Evolutionary conservation across 208 protist species (phyloP).

Genomic region (Angomonas ambiguus): DNA sequence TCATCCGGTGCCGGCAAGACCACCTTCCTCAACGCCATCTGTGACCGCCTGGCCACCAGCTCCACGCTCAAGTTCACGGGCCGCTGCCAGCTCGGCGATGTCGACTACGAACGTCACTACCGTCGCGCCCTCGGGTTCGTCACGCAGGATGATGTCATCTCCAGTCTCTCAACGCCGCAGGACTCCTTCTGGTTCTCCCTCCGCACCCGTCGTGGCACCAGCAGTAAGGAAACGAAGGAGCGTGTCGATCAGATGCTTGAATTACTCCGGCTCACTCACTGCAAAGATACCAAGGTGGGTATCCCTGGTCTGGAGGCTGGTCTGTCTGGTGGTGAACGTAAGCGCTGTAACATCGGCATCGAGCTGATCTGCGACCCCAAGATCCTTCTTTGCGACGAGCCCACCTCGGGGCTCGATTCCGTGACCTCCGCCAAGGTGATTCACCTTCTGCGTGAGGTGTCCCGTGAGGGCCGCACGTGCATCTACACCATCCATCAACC

Average conservation of each 20-base stretch:
- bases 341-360: constrained; percentile 86
- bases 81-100: constrained; percentile 58
- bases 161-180: constrained; percentile 50
- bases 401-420: constrained; percentile 84
- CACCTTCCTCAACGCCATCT: constrained; percentile 82
- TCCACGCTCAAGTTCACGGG: constrained; percentile 40
- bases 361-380: constrained; percentile 83
- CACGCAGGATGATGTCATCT: constrained; percentile 80
- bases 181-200: constrained; percentile 73
- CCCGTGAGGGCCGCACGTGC: constrained; percentile 69
- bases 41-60: constrained; percentile 45
- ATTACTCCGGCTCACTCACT: constrained; percentile 58
- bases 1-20: constrained; percentile 84
- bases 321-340: constrained; percentile 87
- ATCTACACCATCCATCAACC: constrained; percentile 85
- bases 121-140: constrained; percentile 74
- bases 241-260: constrained; percentile 65
- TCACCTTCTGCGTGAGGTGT: constrained; percentile 64
- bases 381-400: constrained; percentile 87
- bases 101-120: constrained; percentile 47
- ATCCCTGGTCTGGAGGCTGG: constrained; percentile 58
- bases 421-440: constrained; percentile 76
- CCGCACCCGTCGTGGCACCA: constrained; percentile 56
- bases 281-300: constrained; percentile 68
- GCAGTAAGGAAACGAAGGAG: constrained; percentile 28